Conservation (phyloP, 169 alveolate genomes). For the Plasmodium blacklocki region DNA sequence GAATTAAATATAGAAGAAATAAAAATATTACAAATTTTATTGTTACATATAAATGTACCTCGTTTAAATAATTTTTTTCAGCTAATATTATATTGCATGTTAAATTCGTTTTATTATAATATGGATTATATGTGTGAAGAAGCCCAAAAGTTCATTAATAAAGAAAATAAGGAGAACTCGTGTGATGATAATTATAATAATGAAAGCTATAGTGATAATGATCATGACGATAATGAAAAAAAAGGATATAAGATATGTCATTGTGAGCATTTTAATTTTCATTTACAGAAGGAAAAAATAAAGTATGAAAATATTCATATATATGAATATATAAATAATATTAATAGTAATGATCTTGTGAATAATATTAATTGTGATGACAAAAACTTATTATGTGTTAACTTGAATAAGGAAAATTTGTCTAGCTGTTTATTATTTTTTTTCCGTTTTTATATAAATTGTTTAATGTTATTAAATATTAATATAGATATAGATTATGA, state of each 20-base stretch:
- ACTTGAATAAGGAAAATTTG: not conserved
- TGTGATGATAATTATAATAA: no score
- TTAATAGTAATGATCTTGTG: not conserved
- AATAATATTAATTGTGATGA: no score
- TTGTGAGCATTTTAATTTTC: conserved; percentile 37
- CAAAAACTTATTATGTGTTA: not conserved
- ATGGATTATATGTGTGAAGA: not conserved
- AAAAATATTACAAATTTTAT: conserved; percentile 37
- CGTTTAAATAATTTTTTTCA: conserved; percentile 40
- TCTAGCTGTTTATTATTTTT: conserved; percentile 18
- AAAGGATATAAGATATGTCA: not conserved
- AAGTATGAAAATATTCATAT: conserved; percentile 27
- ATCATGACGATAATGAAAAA: not conserved
- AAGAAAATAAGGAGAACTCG: no score
- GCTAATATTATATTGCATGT: conserved; percentile 43
- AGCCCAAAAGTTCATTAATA: no score
- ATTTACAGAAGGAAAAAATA: conserved; percentile 27
- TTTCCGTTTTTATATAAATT: conserved; percentile 61
- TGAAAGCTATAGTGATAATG: no score
- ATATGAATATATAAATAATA: conserved; percentile 6
- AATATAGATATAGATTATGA: conserved; percentile 43
- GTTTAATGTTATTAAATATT: conserved; percentile 42
- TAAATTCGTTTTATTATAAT: conserved; percentile 39
- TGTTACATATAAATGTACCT: conserved; percentile 62
- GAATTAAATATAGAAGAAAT: conserved; percentile 45